Percentiles rank a stretch among this genome's conserved stretches.
Conservation (phyloP, 306 rosid species). For the Cucumis cinereus region DNA sequence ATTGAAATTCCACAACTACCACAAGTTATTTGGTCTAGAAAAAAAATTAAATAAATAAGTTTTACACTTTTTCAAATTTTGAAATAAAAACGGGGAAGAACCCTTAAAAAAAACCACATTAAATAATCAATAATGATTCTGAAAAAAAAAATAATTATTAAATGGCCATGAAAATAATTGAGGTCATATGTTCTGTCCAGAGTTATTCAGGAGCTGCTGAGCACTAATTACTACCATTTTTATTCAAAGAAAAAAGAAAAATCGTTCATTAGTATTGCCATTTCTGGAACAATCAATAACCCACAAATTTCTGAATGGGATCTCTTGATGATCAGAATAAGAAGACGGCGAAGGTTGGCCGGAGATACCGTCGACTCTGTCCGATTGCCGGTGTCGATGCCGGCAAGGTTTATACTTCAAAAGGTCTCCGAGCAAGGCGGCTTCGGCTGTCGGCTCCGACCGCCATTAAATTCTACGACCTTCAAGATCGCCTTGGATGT, state of each 20-base stretch:
- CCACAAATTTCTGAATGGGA: neutral
- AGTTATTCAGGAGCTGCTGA: neutral
- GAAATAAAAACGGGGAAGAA: neutral
- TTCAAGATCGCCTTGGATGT: neutral
- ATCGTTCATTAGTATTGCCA: neutral
- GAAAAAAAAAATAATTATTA: neutral
- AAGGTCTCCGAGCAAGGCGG: neutral
- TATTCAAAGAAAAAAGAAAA: neutral
- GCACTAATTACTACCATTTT: neutral
- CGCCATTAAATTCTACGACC: neutral
- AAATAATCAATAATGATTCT: neutral
- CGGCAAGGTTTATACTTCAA: neutral
- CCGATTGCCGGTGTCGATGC: neutral
- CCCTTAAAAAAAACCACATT: neutral
- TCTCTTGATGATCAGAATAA: neutral
- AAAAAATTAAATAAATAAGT: too few relatives aligned
- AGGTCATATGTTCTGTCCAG: neutral
- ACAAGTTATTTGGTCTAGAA: too few relatives aligned
- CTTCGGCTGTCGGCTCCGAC: slow-evolving; percentile 6
- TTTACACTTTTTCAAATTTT: too few relatives aligned
- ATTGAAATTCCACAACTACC: too few relatives aligned
- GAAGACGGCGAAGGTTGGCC: neutral
- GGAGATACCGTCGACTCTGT: neutral
- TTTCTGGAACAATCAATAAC: neutral
- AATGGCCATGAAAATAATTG: neutral